Base-by-base conservation (phyloP, 805 yeast species). In the Zygosaccharomyces kombuchaensis region DNA sequence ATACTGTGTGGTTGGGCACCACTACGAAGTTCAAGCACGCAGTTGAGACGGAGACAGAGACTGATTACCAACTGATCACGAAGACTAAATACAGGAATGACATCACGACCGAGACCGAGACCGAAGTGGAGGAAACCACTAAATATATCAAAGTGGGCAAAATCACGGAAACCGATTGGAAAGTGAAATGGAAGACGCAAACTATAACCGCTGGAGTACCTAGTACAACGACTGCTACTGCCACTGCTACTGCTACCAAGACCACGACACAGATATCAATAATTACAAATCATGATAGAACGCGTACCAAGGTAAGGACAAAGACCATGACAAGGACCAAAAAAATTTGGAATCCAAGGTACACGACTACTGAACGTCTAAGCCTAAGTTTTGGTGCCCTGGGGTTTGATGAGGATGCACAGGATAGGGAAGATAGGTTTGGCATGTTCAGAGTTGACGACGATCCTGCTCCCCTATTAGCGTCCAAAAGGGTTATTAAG, bases 21-120 rank as follows among this genome's bases (percentile, higher is more conserved):
- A 61, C 63, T 1, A 58, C 66, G 3, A 65, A 60, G 40, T 42
- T 45, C 22, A 63, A 61, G 27, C 60, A 62, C 27, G 59, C 62
- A 9, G 56, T 56, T 34, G 42, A 51, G 17, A 66, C 68, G 4
- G 48, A 58, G 1, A 62, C 67, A 0, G 60, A 55, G 7, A 44
- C 56, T 4, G 57, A 57, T 13, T 50, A 51, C 25, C 46, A 53
- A 17, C 42, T 53, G n/a, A 38, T 37, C 12, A 55, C 62, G 4
- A 47, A 45, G 43, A 50, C 54, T 4, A 53, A 53, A 43, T 51
- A 50, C 30, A 53, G 46, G 36, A 39, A 49, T 13, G 57, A 52
- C 44, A 29, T 50, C 16, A 45, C 39, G 6, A 58, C 63, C 1
- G 43, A 46, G n/a, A 58, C 63, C 0, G 60, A 57, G 40, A 60